phyloP scores from a whole-genome alignment of 2,329 filamentous ascomycete genomes.

The Paramyrothecium sp. region DNA sequence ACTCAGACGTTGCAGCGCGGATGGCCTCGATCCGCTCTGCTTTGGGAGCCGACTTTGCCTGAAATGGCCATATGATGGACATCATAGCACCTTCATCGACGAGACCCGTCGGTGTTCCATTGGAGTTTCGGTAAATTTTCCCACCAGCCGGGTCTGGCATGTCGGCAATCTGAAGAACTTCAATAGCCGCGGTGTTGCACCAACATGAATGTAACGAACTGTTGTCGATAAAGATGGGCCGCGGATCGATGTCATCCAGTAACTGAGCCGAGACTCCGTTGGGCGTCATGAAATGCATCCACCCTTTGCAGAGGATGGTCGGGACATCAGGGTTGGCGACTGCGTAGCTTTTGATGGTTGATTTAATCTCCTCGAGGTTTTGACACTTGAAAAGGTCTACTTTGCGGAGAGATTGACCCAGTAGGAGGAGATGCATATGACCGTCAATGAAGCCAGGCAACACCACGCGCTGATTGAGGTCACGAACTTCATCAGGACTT shows the following conservation, averaged over 20 bases:
- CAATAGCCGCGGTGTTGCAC: conserved; percentile 42
- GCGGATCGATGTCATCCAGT: conserved; percentile 40
- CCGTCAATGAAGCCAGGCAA: conserved; percentile 49
- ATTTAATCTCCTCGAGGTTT: conserved; percentile 40
- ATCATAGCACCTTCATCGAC: conserved; percentile 39
- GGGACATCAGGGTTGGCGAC: conserved; percentile 32
- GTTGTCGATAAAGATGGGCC: conserved; percentile 43
- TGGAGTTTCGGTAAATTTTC: conserved; percentile 35
- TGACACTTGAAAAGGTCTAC: conserved; percentile 38
- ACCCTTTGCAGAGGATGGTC: conserved; percentile 38
- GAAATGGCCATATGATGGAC: conserved; percentile 39
- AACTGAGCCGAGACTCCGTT: conserved; percentile 34
- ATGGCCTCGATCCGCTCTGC: conserved; percentile 36
- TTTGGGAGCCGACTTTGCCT: conserved; percentile 31
- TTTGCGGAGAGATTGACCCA: conserved; percentile 45
- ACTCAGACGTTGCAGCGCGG: conserved; percentile 33
- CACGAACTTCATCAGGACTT: background rate
- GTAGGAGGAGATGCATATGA: conserved; percentile 46
- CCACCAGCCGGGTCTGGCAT: conserved; percentile 39
- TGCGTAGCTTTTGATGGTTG: conserved; percentile 37
- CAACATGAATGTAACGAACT: conserved; percentile 43
- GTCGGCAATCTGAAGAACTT: conserved; percentile 34
- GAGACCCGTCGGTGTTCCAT: conserved; percentile 37
- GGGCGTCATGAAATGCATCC: conserved; percentile 43
- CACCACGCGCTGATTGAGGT: conserved; percentile 16